These are phyloP conservation scores for Dipteronia dyeriana DNA, from an alignment of 345 rosid species.

Conservation along the genomic window DNA sequence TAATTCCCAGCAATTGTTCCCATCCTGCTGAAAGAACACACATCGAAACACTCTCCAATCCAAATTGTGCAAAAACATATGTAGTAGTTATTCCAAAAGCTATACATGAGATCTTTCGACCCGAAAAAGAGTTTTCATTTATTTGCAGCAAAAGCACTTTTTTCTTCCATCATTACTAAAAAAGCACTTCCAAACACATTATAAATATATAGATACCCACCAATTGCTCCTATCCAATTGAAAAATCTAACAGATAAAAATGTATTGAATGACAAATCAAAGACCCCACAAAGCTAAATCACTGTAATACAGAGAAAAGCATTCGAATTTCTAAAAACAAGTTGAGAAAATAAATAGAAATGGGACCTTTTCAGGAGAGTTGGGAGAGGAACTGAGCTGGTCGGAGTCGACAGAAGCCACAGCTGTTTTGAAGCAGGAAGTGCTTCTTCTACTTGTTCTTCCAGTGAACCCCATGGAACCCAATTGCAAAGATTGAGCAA, in stretches of 20 bases:
- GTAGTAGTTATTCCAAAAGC: background rate
- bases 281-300: background rate
- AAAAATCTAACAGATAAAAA: too few relatives aligned
- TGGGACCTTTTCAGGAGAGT: slow-evolving; percentile 33
- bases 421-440: slow-evolving; percentile 39
- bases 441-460: background rate
- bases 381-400: slow-evolving; percentile 35
- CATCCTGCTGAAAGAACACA: background rate
- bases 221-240: too few relatives aligned
- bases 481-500: background rate
- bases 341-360: too few relatives aligned
- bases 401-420: slow-evolving; percentile 49
- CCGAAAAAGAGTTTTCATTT: too few relatives aligned
- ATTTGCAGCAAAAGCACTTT: too few relatives aligned
- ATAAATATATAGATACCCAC: too few relatives aligned
- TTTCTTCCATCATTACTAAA: too few relatives aligned
- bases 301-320: background rate
- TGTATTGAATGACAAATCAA: background rate
- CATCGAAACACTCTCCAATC: background rate
- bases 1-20: background rate
- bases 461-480: background rate
- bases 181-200: background rate
- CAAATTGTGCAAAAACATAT: background rate
- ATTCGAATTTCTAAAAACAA: too few relatives aligned
- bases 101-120: background rate